Conservation (phyloP, 2,329 filamentous ascomycete genomes). For the Fusarium sp. region DNA sequence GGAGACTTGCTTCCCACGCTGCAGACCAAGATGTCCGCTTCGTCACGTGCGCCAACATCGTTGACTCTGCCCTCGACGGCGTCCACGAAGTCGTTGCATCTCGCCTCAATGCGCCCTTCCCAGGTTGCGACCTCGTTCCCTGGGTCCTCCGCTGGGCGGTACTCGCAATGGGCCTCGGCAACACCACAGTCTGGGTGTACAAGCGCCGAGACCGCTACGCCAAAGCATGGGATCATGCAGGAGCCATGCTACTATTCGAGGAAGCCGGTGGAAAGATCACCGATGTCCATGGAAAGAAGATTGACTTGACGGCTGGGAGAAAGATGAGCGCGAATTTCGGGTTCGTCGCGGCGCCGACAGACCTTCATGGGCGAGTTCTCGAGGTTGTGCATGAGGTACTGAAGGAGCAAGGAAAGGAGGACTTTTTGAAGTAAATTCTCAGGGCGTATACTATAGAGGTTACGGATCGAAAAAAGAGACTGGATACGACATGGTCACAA, state of each 20-base stretch:
- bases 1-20: slow-evolving; percentile 49
- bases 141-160: slow-evolving; percentile 69
- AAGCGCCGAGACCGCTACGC: slow-evolving; percentile 59
- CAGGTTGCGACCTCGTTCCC: slow-evolving; percentile 64
- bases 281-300: slow-evolving; percentile 63
- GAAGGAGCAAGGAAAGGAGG: slow-evolving; percentile 48
- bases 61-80: slow-evolving; percentile 61
- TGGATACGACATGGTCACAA: background rate
- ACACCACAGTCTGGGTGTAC: slow-evolving; percentile 69
- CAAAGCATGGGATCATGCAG: slow-evolving; percentile 71
- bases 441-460: background rate
- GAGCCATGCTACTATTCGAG: slow-evolving; percentile 69
- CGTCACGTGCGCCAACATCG: slow-evolving; percentile 60
- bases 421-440: slow-evolving; percentile 28
- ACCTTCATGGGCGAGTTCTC: slow-evolving; percentile 59
- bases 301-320: slow-evolving; percentile 63
- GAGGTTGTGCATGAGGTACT: slow-evolving; percentile 85
- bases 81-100: slow-evolving; percentile 60
- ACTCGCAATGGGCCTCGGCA: slow-evolving; percentile 64
- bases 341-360: slow-evolving; percentile 64
- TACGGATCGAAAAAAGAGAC: background rate
- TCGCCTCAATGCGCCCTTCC: slow-evolving; percentile 56
- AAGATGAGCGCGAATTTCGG: slow-evolving; percentile 64
- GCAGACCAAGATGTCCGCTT: slow-evolving; percentile 51
- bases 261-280: slow-evolving; percentile 68